Base-by-base conservation (phyloP, 2,329 filamentous ascomycete species). In the Fusarium lyarnte region DNA sequence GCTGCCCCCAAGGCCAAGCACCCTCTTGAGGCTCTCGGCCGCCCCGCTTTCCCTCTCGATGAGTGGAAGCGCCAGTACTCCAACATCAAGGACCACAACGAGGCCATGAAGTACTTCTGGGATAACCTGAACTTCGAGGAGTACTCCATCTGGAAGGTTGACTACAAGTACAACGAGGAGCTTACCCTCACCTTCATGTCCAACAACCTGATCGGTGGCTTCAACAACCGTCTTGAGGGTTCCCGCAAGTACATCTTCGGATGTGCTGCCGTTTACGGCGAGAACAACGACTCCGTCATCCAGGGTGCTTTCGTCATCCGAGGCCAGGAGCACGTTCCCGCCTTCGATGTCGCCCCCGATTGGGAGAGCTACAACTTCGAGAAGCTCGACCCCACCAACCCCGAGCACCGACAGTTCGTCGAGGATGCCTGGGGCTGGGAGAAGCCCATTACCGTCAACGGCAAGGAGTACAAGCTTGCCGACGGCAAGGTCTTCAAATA, bases 401-500 rank as follows among this genome's bases (percentile, higher is more conserved):
- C 89, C 61, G 94, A 95, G 84, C 94, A 98, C 89, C 90, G 89
- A 82, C 91, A 93, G 82, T 95, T 93, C 82, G 87, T 99, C 81
- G 91, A 96, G 81, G 91, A 93, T 82, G 88, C 92, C 86, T 99
- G 96, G 96, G 87, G 90, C 72, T 97, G 94, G 93, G 96, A 98
- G 84, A 93, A 94, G 87, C 91, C 93, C 76, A 86, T 95, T 80
- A 86, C 86, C 74, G 89, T 94, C 80, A 85, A 92, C 80, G 95
- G 93, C 87, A 98, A 98, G 93, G 89, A 92, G 81, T 97, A 95
- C 87, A 86, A 90, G 83, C 94, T 92, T 87, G 93, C 93, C 81
- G 92, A 94, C 80, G 96, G 96, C 83, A 98, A 98, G 91, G 94
- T 98, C 84, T 98, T 98, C 93, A 98, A 98, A 90, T 98, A 97